Base-by-base conservation (phyloP, 2,329 filamentous ascomycete genomes). In the Clarireedia monteithiana region DNA sequence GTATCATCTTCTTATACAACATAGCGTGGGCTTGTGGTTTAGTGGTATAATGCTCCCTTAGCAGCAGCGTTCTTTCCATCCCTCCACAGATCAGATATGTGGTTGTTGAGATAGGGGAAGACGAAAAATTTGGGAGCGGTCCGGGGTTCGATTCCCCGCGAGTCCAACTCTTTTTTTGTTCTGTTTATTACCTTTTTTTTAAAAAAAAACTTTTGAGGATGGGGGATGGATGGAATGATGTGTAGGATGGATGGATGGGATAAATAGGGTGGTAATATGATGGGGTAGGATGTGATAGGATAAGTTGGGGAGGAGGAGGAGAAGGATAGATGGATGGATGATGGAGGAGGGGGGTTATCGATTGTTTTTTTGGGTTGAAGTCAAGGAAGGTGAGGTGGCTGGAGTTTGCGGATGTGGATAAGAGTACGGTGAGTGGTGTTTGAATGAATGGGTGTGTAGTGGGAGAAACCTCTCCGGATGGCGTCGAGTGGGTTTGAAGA, bases 81-180 rank as follows among this genome's bases (percentile, higher is more conserved):
- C 5, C 7, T 27, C 26, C 26, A 27, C 7, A 6, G 26, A 27
- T 20, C 20, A 20, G 20, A 27, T 27, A 27, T 1, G 20, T 20
- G 20, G 20, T 20, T 20, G 20, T 20, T 27, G 26, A 27, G 26
- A 7, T 5, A 4, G 4, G 26, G 6, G 26, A 27, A 27, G 26
- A 27, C 6, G 26, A 39, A 6, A 39, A 6, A 39, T 14, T 14
- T 74, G 72, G 71, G 72, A 68, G 73, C 69, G 72, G 73, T 75
- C 73, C 70, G 70, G 73, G 72, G 72, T 75, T 75, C 72, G 72
- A 75, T 75, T 75, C 72, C 72, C 73, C 69, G 72, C 71, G 68
- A 72, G 72, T 74, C 73, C 73, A 74, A 12, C 17, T 20, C 17
- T 24, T 14, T 46, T 17, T 46, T 46, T 6, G 4, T 24, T 46